A percentile compares a stretch with the other conserved stretches of the same genome.
These are phyloP conservation scores for Leucaena leucocephala DNA, from an alignment of 306 rosid genomes.

Conservation along the genomic window DNA sequence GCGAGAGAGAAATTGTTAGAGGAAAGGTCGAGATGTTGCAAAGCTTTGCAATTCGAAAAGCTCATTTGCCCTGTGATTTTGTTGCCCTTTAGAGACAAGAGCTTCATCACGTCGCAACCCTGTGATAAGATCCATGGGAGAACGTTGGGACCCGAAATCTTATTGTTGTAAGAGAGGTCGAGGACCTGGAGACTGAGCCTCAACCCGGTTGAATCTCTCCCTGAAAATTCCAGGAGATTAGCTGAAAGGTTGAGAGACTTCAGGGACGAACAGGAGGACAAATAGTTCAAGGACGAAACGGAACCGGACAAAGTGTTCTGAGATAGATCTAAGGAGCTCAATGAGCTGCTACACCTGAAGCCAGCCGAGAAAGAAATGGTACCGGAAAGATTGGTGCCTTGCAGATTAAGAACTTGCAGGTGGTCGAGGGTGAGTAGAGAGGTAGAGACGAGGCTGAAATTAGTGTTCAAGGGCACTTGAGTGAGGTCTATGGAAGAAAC, in stretches of 20 bases:
- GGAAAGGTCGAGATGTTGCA: conserved; percentile 57
- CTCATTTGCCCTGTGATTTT: conserved; percentile 52
- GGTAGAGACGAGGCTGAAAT: conserved; percentile 1
- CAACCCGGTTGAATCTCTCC: conserved; percentile 28
- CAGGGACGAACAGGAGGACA: conserved; percentile 47
- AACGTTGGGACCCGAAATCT: conserved; percentile 51
- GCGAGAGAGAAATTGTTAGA: conserved; percentile 52
- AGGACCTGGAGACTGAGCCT: conserved; percentile 47
- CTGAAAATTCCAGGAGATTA: conserved; percentile 46
- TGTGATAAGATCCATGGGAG: conserved; percentile 54
- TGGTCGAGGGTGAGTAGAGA: neutral
- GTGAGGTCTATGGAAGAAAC: conserved; percentile 3
- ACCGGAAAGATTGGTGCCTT: conserved; percentile 1
- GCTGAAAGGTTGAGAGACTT: conserved; percentile 51
- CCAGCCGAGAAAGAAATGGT: conserved; percentile 23
- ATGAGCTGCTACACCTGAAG: conserved; percentile 49
- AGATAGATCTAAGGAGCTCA: conserved; percentile 62
- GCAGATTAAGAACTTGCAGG: neutral
- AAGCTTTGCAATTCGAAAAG: conserved; percentile 43
- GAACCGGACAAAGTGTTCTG: conserved; percentile 55
- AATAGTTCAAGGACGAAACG: conserved; percentile 38
- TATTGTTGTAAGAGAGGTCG: conserved; percentile 62
- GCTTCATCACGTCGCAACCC: conserved; percentile 44
- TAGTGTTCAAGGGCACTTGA: neutral
- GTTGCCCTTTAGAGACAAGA: conserved; percentile 54